A percentile compares a stretch with the other conserved stretches of the same genome.
phyloP scores from a whole-genome alignment of 2,329 filamentous ascomycete genomes.

The Fusarium denticulatum region DNA sequence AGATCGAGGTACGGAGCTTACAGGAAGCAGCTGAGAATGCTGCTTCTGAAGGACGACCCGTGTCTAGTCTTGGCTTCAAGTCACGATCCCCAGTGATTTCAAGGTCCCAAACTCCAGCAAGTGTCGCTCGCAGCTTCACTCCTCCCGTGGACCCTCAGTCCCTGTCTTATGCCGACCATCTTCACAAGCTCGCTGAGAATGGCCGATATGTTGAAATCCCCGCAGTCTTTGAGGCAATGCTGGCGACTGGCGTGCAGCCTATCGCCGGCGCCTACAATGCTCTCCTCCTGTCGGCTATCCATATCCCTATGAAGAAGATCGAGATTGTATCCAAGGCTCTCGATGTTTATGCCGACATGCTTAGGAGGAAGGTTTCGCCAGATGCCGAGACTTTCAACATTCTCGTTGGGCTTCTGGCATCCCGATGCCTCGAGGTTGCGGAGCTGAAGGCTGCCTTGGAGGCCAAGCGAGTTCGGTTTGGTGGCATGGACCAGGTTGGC shows the following conservation, averaged over 20 bases:
- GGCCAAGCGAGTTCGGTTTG: slow-evolving; percentile 84
- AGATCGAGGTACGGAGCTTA: slow-evolving; percentile 68
- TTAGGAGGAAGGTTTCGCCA: slow-evolving; percentile 82
- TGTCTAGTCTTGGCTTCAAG: slow-evolving; percentile 53
- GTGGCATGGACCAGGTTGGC: slow-evolving; percentile 83
- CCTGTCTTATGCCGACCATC: slow-evolving; percentile 78
- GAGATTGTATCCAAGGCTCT: slow-evolving; percentile 91
- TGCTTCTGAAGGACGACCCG: slow-evolving; percentile 49
- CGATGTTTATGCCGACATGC: slow-evolving; percentile 97
- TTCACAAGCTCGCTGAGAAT: slow-evolving; percentile 76
- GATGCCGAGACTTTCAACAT: slow-evolving; percentile 89
- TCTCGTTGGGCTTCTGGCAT: slow-evolving; percentile 82
- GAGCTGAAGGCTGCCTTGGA: slow-evolving; percentile 78
- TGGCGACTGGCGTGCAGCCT: slow-evolving; percentile 83
- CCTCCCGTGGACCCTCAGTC: slow-evolving; percentile 72
- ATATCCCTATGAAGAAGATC: slow-evolving; percentile 80
- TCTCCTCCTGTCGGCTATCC: slow-evolving; percentile 83
- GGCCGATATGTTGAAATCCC: slow-evolving; percentile 88
- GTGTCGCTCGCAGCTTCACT: slow-evolving; percentile 66
- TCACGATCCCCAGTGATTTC: slow-evolving; percentile 54
- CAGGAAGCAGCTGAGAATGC: slow-evolving; percentile 58
- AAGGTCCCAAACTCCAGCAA: slow-evolving; percentile 55
- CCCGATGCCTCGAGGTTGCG: slow-evolving; percentile 81
- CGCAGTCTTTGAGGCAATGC: slow-evolving; percentile 88
- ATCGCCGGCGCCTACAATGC: slow-evolving; percentile 92